These are phyloP conservation scores for Thyridium curvatum DNA, from an alignment of 2,329 filamentous ascomycete genomes.

Conservation along the genomic window DNA sequence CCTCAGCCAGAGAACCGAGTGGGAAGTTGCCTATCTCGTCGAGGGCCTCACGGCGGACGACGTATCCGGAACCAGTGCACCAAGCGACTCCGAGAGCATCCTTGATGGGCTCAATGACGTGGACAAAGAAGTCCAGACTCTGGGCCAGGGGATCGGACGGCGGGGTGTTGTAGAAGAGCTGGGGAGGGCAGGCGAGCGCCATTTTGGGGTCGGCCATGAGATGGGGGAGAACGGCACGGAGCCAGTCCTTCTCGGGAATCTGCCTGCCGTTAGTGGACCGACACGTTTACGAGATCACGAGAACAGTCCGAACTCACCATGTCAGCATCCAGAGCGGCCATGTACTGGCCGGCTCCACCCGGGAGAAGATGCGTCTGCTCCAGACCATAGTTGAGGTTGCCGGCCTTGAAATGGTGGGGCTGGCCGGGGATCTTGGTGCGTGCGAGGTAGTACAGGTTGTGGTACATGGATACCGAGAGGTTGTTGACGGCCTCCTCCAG, in stretches of 20 bases:
- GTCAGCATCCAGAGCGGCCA: slow-evolving; percentile 60
- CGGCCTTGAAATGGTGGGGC: slow-evolving; percentile 56
- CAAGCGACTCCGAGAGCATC: slow-evolving; percentile 49
- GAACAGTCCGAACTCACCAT: slow-evolving; percentile 35
- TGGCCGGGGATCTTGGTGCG: slow-evolving; percentile 40
- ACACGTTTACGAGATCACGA: neutral
- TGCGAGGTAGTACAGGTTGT: slow-evolving; percentile 47
- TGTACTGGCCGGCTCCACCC: slow-evolving; percentile 48
- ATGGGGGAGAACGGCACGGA: slow-evolving; percentile 54
- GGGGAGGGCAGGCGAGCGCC: slow-evolving; percentile 53
- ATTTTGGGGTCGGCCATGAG: slow-evolving; percentile 49
- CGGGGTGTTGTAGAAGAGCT: slow-evolving; percentile 59
- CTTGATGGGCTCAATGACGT: slow-evolving; percentile 44
- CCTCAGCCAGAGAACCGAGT: slow-evolving; percentile 52
- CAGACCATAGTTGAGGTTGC: slow-evolving; percentile 56
- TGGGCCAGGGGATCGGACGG: slow-evolving; percentile 51
- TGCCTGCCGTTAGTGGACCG: slow-evolving; percentile 9
- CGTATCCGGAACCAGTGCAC: slow-evolving; percentile 59
- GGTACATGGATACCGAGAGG: slow-evolving; percentile 29
- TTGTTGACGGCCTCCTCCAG: slow-evolving; percentile 28
- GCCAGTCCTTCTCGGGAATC: slow-evolving; percentile 56
- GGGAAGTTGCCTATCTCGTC: slow-evolving; percentile 58
- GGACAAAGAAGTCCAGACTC: slow-evolving; percentile 52
- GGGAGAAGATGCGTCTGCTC: slow-evolving; percentile 42
- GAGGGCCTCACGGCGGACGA: slow-evolving; percentile 51